These are phyloP conservation scores for Mrakia blollopis DNA, from an alignment of 768 basidiomycete species.

Conservation along the genomic window DNA sequence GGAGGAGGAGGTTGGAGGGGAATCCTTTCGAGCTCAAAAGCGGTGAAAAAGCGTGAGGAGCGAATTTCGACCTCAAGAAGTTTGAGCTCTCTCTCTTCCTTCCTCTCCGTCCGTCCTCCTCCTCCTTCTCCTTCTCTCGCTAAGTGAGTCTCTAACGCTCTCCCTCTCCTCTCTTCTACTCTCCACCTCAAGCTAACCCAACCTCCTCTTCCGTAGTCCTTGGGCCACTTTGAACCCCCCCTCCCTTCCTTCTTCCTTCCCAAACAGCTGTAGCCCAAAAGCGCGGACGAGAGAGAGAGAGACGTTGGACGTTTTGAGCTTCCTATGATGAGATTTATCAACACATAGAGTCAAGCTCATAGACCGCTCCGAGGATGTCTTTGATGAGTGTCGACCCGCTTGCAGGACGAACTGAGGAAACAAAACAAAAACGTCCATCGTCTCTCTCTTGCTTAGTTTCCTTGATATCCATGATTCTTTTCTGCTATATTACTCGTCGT, in stretches of 20 bases:
- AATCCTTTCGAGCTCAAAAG: background rate
- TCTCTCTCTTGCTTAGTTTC: background rate
- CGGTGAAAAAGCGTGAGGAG: background rate
- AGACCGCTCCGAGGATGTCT: constrained; percentile 12
- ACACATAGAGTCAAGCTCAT: constrained; percentile 33
- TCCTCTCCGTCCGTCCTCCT: background rate
- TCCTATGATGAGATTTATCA: constrained; percentile 31
- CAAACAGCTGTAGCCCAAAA: background rate
- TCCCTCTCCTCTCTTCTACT: background rate
- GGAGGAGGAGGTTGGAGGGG: background rate
- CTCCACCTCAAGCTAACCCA: background rate
- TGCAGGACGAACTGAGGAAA: background rate
- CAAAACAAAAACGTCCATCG: too few relatives aligned
- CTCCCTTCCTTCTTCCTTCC: background rate
- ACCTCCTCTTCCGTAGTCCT: background rate
- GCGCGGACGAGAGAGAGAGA: too few relatives aligned
- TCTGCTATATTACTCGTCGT: too few relatives aligned
- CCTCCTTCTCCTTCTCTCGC: background rate
- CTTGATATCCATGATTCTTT: too few relatives aligned
- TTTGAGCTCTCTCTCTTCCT: background rate
- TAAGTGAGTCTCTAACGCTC: background rate
- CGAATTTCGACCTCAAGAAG: background rate
- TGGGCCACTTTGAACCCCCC: background rate
- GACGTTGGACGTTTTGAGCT: background rate
- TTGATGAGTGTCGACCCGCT: constrained; percentile 3